phyloP scores from a whole-genome alignment of 163 green algal species.

The Volvox carteri region DNA sequence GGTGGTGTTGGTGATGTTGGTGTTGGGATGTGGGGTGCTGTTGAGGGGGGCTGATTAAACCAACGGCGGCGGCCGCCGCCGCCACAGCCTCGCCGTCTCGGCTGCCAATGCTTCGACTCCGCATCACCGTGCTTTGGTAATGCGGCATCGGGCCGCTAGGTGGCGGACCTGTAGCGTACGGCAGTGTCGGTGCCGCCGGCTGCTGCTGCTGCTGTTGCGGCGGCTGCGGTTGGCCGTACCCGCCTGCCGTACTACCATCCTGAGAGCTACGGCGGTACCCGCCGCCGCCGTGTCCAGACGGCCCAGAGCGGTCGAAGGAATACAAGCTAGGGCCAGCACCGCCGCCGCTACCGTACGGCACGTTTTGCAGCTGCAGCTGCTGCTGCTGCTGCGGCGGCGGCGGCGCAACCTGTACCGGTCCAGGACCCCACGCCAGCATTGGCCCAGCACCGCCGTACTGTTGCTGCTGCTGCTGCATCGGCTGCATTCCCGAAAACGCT shows the following conservation, averaged over 20 bases:
- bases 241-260: neutral
- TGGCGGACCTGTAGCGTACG: slow-evolving; percentile 22
- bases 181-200: neutral
- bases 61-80: neutral
- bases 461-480: neutral
- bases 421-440: slow-evolving; percentile 2
- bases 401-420: neutral
- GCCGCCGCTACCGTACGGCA: neutral
- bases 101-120: slow-evolving; percentile 46
- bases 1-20: slow-evolving; percentile 21
- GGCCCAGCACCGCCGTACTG: neutral
- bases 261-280: neutral
- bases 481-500: neutral
- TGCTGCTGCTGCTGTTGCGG: slow-evolving; percentile 9
- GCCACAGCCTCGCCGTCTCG: slow-evolving; percentile 9
- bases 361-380: neutral
- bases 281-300: neutral
- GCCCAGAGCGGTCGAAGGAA: slow-evolving; percentile 5
- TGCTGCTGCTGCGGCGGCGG: neutral
- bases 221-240: neutral
- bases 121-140: slow-evolving; percentile 60
- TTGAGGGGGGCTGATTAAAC: neutral
- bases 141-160: slow-evolving; percentile 48
- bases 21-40: neutral
- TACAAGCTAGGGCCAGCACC: slow-evolving; percentile 10